Percentiles rank a stretch among this genome's conserved stretches.
Conservation (phyloP, 1,284 basidiomycete genomes). For the Cryptococcus wingfieldii region DNA sequence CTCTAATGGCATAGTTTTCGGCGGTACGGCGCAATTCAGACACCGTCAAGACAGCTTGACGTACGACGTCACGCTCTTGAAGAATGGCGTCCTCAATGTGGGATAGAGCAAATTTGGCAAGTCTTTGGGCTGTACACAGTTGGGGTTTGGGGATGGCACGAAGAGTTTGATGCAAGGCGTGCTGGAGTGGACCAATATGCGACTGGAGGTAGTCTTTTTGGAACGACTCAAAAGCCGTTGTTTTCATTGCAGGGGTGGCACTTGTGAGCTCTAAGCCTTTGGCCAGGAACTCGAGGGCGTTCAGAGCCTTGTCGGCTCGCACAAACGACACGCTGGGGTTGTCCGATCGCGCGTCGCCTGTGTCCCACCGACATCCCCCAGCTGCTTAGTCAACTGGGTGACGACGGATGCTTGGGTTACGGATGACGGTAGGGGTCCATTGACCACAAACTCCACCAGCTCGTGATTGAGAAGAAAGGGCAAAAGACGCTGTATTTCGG, state of each 20-base stretch:
- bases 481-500: conserved; percentile 17
- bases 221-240: conserved; percentile 33
- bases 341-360: neutral
- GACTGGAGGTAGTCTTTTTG: conserved; percentile 38
- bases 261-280: conserved; percentile 14
- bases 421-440: conserved; percentile 28
- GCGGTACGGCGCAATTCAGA: conserved; percentile 16
- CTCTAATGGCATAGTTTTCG: conserved; percentile 22
- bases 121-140: conserved; percentile 19
- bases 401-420: conserved; percentile 16
- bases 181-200: conserved; percentile 32
- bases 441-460: conserved; percentile 32
- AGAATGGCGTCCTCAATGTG: conserved; percentile 26
- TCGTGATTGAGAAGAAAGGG: conserved; percentile 18
- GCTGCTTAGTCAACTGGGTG: conserved; percentile 17
- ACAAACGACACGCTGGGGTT: conserved; percentile 22
- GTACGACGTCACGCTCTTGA: conserved; percentile 20
- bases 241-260: conserved; percentile 4
- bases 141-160: conserved; percentile 6
- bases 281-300: conserved; percentile 32
- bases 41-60: conserved; percentile 17
- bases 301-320: conserved; percentile 29
- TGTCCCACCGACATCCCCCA: conserved; percentile 5
- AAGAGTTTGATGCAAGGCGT: conserved; percentile 12
- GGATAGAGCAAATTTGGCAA: conserved; percentile 17